Conservation (phyloP, 2,329 filamentous ascomycete genomes). For the Alternaria rosae region DNA sequence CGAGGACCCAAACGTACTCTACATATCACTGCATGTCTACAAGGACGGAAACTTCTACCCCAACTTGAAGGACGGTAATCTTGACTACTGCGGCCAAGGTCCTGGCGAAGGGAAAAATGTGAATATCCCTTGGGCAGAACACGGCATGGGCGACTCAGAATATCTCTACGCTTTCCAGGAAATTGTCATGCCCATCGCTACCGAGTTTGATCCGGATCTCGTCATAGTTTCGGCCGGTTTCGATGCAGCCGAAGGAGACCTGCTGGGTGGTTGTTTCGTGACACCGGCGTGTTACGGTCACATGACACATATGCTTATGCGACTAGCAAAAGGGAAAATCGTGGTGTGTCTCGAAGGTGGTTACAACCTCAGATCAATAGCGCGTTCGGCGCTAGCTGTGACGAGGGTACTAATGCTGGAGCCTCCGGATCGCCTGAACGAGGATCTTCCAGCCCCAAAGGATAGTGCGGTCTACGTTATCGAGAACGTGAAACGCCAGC, state of each 20-base stretch:
- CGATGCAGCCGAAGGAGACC: constrained; percentile 91
- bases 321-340: constrained; percentile 85
- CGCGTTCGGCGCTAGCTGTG: constrained; percentile 88
- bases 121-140: constrained; percentile 72
- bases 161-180: constrained; percentile 97
- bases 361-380: constrained; percentile 93
- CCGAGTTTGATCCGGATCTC: constrained; percentile 91
- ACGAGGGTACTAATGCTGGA: constrained; percentile 95
- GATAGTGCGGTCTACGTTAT: constrained; percentile 63
- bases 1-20: constrained; percentile 90
- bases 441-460: constrained; percentile 56
- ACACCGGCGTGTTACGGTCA: constrained; percentile 91
- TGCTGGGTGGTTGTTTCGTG: constrained; percentile 91
- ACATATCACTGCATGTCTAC: constrained; percentile 94
- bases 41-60: constrained; percentile 87
- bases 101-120: constrained; percentile 69
- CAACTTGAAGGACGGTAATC: constrained; percentile 64
- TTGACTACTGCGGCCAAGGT: constrained; percentile 66
- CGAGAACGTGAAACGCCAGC: constrained; percentile 64
- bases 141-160: constrained; percentile 91
- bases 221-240: constrained; percentile 97
- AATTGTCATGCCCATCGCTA: constrained; percentile 94
- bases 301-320: constrained; percentile 99
- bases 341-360: constrained; percentile 94
- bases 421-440: constrained; percentile 70